Base-by-base conservation (phyloP, 1,284 basidiomycete genomes). In the Melampsora americana region DNA sequence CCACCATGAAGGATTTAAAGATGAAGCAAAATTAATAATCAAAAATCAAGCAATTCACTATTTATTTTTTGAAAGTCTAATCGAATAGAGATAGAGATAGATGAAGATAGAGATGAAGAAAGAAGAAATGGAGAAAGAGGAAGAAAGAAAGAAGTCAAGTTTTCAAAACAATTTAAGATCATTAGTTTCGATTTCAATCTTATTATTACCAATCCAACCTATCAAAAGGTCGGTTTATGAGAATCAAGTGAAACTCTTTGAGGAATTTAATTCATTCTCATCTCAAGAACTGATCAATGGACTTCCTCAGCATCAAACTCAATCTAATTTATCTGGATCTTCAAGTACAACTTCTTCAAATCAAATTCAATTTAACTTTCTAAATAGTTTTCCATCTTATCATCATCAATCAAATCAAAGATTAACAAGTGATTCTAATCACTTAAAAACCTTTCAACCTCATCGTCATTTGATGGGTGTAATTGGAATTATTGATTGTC, bases 401-500 rank as follows among this genome's bases (percentile, higher is more conserved):
- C 35, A 7, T 71, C 69, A 26, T 61, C 42, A 26, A 64, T n/a
- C 39, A 30, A 64, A 14, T 44, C 42, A 44, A 44, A 44, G 12
- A 44, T 44, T 44, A 44, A 12, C 42, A 14, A 12, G 11, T 44
- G 42, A 44, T 14, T 44, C 62, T 46, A 66, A 56, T 26, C 64
- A 64, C 59, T 35, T 74, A 4, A 62, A 74, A 3, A 35, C 65
- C 32, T 67, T 74, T 44, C 65, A 74, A 39, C 50, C 56, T 23
- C 65, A 74, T 60, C 6, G 72, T 39, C 65, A 74, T 42, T 64
- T 62, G 14, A 66, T 74, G 4, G 72, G 65, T n/a, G 53, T 74
- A 9, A 74, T 74, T 35, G 72, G 72, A 12, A 67, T 74, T 32
- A 53, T 74, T 30, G 72, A 74, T 65, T 65, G 70, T 30, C 50